These are phyloP conservation scores for Baorangia bicolor DNA, from an alignment of 768 basidiomycete genomes.

Conservation along the genomic window DNA sequence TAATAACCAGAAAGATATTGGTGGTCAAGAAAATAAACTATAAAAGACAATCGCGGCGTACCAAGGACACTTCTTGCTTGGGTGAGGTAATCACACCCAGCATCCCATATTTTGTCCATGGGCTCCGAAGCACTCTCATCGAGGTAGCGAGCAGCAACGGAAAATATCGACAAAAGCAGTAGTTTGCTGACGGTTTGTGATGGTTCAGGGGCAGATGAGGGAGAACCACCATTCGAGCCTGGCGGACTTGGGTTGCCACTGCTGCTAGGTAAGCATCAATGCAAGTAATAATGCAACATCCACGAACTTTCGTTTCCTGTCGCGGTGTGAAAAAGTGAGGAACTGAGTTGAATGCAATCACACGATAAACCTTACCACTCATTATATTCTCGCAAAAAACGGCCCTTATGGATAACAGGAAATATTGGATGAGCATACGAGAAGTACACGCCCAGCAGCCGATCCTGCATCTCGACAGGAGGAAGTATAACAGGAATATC, in stretches of 20 bases:
- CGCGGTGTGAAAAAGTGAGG: background rate
- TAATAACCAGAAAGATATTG: conserved; percentile 28
- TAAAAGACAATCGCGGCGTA: conserved; percentile 31
- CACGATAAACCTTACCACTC: conserved; percentile 39
- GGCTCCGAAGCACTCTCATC: conserved; percentile 45
- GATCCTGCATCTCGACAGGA: conserved; percentile 59
- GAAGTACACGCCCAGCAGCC: conserved; percentile 74
- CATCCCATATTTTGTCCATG: conserved; percentile 66
- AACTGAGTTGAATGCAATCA: background rate
- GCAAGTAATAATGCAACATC: background rate
- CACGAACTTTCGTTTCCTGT: conserved; percentile 31
- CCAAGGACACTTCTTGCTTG: conserved; percentile 65
- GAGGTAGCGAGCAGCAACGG: conserved; percentile 75
- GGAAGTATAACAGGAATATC: conserved; percentile 54
- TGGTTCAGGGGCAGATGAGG: conserved; percentile 38
- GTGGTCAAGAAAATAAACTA: background rate
- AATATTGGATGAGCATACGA: conserved; percentile 81
- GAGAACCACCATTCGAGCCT: conserved; percentile 8
- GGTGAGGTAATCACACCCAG: conserved; percentile 61
- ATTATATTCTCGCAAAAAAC: conserved; percentile 65
- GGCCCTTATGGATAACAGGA: conserved; percentile 73
- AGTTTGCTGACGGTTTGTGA: conserved; percentile 67
- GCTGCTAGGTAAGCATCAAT: conserved; percentile 23
- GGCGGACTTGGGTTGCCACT: conserved; percentile 38
- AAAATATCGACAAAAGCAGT: conserved; percentile 76